These are phyloP conservation scores for Boehmeria nivea DNA, from an alignment of 306 rosid genomes.

Conservation along the genomic window DNA sequence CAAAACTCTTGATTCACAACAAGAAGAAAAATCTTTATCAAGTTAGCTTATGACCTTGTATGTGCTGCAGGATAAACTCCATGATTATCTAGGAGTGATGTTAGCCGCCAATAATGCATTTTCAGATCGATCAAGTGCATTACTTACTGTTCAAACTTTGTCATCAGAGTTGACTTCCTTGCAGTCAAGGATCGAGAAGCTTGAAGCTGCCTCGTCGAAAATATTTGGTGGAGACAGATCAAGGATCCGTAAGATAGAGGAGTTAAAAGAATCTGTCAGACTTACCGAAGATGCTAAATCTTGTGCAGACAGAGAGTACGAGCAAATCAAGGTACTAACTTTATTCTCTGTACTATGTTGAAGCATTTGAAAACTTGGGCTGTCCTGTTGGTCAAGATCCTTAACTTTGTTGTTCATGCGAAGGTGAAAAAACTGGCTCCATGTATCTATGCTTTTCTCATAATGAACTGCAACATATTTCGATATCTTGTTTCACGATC, in stretches of 20 bases:
- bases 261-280: constrained; percentile 67
- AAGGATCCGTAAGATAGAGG: constrained; percentile 63
- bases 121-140: constrained; percentile 73
- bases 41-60: neutral
- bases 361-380: too few species aligned
- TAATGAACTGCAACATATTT: too few species aligned
- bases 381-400: too few species aligned
- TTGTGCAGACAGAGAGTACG: constrained; percentile 72
- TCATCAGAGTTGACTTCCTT: constrained; percentile 61
- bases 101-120: constrained; percentile 75
- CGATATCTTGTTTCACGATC: too few species aligned
- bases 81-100: constrained; percentile 78
- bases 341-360: constrained; percentile 8
- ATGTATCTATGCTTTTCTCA: too few species aligned
- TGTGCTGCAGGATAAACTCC: constrained; percentile 69
- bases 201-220: constrained; percentile 82
- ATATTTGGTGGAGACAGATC: constrained; percentile 85
- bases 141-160: constrained; percentile 81
- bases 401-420: too few species aligned
- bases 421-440: too few species aligned
- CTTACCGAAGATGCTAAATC: constrained; percentile 77
- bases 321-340: constrained; percentile 68
- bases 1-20: too few species aligned
- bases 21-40: too few species aligned
- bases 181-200: constrained; percentile 76